phyloP scores from a whole-genome alignment of 345 rosid species.

The Sonneratia caseolaris region DNA sequence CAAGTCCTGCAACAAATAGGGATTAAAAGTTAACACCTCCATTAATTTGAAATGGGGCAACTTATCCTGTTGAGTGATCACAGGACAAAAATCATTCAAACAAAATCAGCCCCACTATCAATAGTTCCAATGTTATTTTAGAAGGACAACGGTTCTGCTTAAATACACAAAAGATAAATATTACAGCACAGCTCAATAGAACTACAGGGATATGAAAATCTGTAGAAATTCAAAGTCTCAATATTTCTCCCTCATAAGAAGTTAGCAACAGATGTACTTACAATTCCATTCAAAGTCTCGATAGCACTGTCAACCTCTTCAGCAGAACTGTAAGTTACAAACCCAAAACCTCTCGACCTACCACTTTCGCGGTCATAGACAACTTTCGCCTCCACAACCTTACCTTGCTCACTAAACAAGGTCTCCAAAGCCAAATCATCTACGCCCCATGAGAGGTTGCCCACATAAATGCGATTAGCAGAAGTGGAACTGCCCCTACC shows the following conservation, averaged over 20 bases:
- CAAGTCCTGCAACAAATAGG: slow-evolving; percentile 51
- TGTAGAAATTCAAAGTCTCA: too few species aligned
- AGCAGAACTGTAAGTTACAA: slow-evolving; percentile 71
- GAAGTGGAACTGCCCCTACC: slow-evolving; percentile 23
- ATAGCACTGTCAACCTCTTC: slow-evolving; percentile 71
- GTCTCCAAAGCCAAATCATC: slow-evolving; percentile 76
- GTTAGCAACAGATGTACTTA: slow-evolving; percentile 32
- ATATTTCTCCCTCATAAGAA: not conserved
- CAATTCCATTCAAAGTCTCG: slow-evolving; percentile 61
- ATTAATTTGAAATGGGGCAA: not conserved
- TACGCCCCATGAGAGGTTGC: slow-evolving; percentile 93
- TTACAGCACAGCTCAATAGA: too few species aligned
- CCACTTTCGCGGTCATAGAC: slow-evolving; percentile 91
- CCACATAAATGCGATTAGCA: slow-evolving; percentile 62
- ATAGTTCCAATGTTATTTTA: not conserved
- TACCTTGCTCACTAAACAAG: slow-evolving; percentile 78
- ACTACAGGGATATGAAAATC: not conserved
- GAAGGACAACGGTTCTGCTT: not conserved
- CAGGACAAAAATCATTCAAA: not conserved
- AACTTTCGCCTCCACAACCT: slow-evolving; percentile 84
- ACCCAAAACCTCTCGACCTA: slow-evolving; percentile 94
- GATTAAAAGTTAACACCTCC: not conserved
- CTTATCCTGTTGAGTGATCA: not conserved
- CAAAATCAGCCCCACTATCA: not conserved
- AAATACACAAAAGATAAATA: not conserved